Conservation (phyloP, 306 rosid genomes). For the Corylus americana region DNA sequence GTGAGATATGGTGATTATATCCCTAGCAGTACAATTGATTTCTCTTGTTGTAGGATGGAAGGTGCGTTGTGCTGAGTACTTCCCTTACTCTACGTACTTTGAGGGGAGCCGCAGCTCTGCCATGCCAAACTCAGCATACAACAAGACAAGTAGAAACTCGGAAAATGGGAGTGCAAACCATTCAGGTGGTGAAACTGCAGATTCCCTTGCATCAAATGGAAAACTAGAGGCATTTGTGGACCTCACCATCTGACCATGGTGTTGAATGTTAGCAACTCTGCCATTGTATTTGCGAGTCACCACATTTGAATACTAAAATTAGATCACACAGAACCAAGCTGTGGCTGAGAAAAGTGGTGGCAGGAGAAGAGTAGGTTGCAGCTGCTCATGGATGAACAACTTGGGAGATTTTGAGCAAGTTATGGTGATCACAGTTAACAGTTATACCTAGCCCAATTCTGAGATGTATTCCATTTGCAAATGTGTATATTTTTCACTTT, state of each 20-base stretch:
- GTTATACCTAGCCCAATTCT: conserved; percentile 36
- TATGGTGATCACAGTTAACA: conserved; percentile 16
- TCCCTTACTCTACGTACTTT: conserved; percentile 76
- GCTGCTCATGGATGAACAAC: conserved; percentile 26
- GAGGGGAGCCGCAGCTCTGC: conserved; percentile 77
- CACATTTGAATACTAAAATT: conserved; percentile 25
- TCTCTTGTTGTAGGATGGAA: conserved; percentile 76
- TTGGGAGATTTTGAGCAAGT: conserved; percentile 14
- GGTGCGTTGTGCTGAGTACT: conserved; percentile 67
- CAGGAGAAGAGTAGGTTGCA: conserved; percentile 13
- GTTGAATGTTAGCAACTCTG: conserved; percentile 17
- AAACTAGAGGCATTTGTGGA: conserved; percentile 62
- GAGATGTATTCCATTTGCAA: conserved; percentile 52
- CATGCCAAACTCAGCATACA: conserved; percentile 53
- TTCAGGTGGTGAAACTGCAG: conserved; percentile 40
- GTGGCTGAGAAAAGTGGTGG: conserved; percentile 25
- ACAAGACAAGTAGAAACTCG: conserved; percentile 45
- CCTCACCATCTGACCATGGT: conserved; percentile 47
- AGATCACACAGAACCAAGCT: conserved; percentile 26
- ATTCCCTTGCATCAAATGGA: conserved; percentile 61
- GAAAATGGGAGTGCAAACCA: conserved; percentile 55
- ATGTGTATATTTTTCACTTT: conserved; percentile 63
- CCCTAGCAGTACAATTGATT: background rate
- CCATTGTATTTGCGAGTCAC: conserved; percentile 18
- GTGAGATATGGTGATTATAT: conserved; percentile 26